Evolutionary conservation across 2,329 filamentous ascomycete species (phyloP), one percentile per base, ranked within the genome.

Genomic region (Calonectria honghensis): DNA sequence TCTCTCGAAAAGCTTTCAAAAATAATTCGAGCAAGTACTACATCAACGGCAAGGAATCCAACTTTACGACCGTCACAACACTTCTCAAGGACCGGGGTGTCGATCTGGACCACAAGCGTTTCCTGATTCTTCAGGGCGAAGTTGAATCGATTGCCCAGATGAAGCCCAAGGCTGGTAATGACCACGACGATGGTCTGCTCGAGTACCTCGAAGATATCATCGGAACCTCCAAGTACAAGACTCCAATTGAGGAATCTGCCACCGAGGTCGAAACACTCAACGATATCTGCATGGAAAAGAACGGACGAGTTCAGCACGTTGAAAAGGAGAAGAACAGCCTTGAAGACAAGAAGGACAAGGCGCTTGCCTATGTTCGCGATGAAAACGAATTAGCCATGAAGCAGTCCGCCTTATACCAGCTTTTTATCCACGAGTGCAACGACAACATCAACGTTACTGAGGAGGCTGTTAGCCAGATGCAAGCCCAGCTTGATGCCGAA

Each of bases 11-110:
- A 83, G 97, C 96, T 0, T 99, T 99, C 91, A 97, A 96, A 85
- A 99, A 98, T 87, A 99, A 98, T 85, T 94, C 95, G 13, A 98
- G 96, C 91, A 98, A 97, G 85, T 99, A 99, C 86, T 98, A 98
- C 86, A 97, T 99, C 87, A 95, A 99, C 82, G 92, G 91, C 77
- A 95, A 94, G 80, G 93, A 94, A 75, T 98, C 96, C 41, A 98
- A 95, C 82, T 99, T 98, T 84, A 98, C 96, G 0, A 91, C 93
- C 0, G 97, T 99, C 35, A 98, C 96, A 0, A 95, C 93, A 0
- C 88, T 99, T 18, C 91, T 99, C 11, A 94, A 94, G 72, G 95
- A 96, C 29, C 93, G 95, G 31, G 97, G 97, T 2, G 95, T 99
- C 20, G 97, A 99, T 86, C 89, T 99, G 29, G 97, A 99, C 82